Percentiles rank a stretch among this genome's conserved stretches.
These are phyloP conservation scores for Stylonectria norvegica DNA, from an alignment of 2,329 filamentous ascomycete species.

Conservation along the genomic window DNA sequence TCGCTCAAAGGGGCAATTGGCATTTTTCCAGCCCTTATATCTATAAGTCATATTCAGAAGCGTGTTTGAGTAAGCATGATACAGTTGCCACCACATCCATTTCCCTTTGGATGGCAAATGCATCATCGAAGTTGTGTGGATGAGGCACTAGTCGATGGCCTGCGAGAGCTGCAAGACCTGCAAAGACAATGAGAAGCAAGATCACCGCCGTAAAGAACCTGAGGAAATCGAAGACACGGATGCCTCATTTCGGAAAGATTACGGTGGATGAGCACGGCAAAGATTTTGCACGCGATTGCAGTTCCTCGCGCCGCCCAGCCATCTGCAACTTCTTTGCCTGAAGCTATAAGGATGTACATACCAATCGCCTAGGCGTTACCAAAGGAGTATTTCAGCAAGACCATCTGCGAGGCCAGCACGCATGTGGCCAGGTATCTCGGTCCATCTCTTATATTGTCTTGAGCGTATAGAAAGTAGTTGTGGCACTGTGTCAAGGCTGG, in stretches of 20 bases:
- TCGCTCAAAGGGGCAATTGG: constrained; percentile 60
- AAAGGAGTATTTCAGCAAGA: constrained; percentile 58
- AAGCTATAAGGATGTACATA: constrained; percentile 54
- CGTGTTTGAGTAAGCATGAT: constrained; percentile 55
- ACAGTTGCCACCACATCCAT: constrained; percentile 46
- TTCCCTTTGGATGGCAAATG: constrained; percentile 46
- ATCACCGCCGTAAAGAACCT: constrained; percentile 60
- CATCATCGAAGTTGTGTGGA: constrained; percentile 56
- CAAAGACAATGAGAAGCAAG: constrained; percentile 58
- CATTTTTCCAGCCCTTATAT: constrained; percentile 63
- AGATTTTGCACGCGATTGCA: constrained; percentile 51
- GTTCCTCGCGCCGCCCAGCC: constrained; percentile 58
- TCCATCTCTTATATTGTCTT: no score
- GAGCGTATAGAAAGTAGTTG: no score
- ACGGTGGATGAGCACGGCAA: constrained; percentile 51
- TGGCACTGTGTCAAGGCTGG: no score
- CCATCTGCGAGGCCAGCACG: constrained; percentile 58
- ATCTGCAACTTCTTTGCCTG: constrained; percentile 44
- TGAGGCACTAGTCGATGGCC: constrained; percentile 46
- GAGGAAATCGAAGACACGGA: constrained; percentile 56
- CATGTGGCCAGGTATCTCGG: constrained; percentile 58
- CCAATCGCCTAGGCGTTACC: constrained; percentile 58
- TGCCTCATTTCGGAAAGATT: constrained; percentile 54
- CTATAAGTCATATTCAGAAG: constrained; percentile 58
- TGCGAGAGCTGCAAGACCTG: constrained; percentile 55